Conservation (phyloP, 2,329 filamentous ascomycete species). For the Phyllosticta paracitricarpa region DNA sequence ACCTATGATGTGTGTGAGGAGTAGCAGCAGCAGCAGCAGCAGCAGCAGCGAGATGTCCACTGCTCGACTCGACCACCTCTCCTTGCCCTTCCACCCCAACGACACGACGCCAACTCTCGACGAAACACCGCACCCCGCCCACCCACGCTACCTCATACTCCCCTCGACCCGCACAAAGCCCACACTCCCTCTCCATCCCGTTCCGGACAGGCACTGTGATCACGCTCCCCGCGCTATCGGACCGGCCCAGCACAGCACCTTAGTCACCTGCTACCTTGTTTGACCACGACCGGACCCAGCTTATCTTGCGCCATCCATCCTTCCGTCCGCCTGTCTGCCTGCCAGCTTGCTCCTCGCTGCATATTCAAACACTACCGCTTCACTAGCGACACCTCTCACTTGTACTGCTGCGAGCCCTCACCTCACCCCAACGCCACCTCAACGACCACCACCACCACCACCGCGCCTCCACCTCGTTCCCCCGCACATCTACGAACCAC, state of each 20-base stretch:
- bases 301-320: background rate
- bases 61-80: background rate
- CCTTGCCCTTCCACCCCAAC: background rate
- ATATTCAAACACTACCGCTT: conserved; percentile 11
- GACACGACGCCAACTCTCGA: background rate
- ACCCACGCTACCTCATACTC: background rate
- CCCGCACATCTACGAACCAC: background rate
- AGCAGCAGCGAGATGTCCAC: background rate
- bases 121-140: background rate
- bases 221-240: background rate
- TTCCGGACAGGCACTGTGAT: background rate
- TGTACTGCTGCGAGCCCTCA: background rate
- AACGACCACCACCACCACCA: no score
- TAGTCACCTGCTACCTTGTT: background rate
- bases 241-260: background rate
- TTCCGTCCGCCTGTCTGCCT: background rate
- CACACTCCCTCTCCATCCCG: background rate
- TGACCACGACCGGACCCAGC: background rate
- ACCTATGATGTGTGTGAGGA: conserved; percentile 10
- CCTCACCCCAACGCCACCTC: background rate
- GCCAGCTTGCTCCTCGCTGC: background rate
- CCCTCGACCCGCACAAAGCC: background rate
- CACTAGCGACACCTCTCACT: conserved; percentile 12
- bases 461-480: background rate
- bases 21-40: background rate